phyloP scores from a whole-genome alignment of 2,329 filamentous ascomycete genomes.

The Shiraia sp. region DNA sequence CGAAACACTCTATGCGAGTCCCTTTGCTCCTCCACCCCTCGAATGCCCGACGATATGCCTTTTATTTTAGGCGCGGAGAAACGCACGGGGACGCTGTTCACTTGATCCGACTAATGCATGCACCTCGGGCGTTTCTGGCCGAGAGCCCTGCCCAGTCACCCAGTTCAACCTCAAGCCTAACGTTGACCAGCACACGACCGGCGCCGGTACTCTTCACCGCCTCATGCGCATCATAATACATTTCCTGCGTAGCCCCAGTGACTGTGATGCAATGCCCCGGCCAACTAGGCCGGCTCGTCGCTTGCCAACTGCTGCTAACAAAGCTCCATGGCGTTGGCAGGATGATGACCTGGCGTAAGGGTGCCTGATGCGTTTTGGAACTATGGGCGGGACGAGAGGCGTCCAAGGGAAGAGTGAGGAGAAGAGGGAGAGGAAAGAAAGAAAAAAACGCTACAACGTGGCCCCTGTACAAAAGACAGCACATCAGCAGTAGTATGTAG shows the following conservation, averaged over 20 bases:
- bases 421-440: conserved; percentile 21
- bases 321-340: no score
- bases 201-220: conserved; percentile 42
- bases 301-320: conserved; percentile 5
- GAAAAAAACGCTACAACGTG: conserved; percentile 32
- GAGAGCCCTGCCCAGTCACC: conserved; percentile 26
- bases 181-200: conserved; percentile 23
- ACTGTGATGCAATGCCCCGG: conserved; percentile 30
- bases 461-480: conserved; percentile 35
- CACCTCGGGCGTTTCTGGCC: conserved; percentile 39
- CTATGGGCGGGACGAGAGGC: no score
- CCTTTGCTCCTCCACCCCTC: conserved; percentile 27
- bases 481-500: no score
- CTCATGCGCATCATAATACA: conserved; percentile 37
- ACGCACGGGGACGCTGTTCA: conserved; percentile 42
- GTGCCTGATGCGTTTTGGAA: no score
- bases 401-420: no score
- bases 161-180: conserved; percentile 30
- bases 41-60: conserved; percentile 21
- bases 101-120: conserved; percentile 35
- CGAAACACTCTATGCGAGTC: conserved; percentile 23
- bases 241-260: conserved; percentile 16
- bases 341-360: conserved; percentile 15
- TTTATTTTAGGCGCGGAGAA: conserved; percentile 30
- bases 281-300: conserved; percentile 17